phyloP scores from a whole-genome alignment of 208 protist genomes.

The Leishmania amazonensis region DNA sequence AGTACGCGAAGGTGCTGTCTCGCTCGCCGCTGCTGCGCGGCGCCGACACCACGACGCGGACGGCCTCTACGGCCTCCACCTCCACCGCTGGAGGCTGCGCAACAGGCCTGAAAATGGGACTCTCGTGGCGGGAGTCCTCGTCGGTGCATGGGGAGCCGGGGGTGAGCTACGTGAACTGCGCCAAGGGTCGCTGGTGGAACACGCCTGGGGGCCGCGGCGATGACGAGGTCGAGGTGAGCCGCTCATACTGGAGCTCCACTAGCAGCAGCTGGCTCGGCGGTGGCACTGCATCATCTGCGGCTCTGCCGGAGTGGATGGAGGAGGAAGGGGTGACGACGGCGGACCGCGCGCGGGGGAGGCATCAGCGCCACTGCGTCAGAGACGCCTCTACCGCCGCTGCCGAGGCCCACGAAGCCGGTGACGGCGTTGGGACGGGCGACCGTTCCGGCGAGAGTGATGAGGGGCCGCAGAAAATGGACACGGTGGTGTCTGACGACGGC shows the following conservation, averaged over 20 bases:
- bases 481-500: conserved; percentile 40
- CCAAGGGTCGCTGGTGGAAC: conserved; percentile 58
- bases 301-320: conserved; percentile 29
- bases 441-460: conserved; percentile 1
- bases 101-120: background rate
- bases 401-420: background rate
- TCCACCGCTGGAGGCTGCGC: background rate
- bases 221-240: conserved; percentile 79
- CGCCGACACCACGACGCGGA: conserved; percentile 8
- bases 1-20: background rate
- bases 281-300: conserved; percentile 17
- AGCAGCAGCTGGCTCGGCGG: conserved; percentile 72
- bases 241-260: conserved; percentile 62
- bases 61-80: background rate
- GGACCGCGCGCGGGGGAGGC: background rate
- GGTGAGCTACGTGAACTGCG: conserved; percentile 28
- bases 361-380: background rate
- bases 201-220: conserved; percentile 55
- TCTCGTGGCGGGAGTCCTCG: background rate
- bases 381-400: background rate
- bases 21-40: conserved; percentile 16
- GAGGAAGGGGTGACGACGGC: conserved; percentile 13
- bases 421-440: background rate
- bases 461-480: conserved; percentile 4
- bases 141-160: conserved; percentile 8